Evolutionary conservation across 1,139 yeast genomes (phyloP), one percentile per base, ranked within the genome.

Genomic region (Yamadazyma atmosphaerica): DNA sequence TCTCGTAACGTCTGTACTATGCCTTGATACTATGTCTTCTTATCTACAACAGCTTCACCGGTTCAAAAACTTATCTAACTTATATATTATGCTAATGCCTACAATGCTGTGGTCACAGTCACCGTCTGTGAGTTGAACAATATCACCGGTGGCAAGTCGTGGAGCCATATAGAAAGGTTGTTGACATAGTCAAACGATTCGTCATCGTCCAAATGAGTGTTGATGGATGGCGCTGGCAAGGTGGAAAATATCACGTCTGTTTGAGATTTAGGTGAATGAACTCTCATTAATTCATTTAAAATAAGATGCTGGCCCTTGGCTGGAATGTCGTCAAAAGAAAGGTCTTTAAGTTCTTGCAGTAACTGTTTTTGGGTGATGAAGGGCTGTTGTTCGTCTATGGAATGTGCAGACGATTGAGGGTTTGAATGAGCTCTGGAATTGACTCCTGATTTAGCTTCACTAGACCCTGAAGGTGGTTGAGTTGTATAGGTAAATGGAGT

Each of bases 21-120:
- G n/a, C n/a, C n/a, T n/a, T n/a, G n/a, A n/a, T n/a, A n/a, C n/a
- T n/a, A n/a, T n/a, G n/a, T n/a, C n/a, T n/a, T n/a, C n/a, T n/a
- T n/a, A n/a, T n/a, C n/a, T n/a, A n/a, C n/a, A n/a, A n/a, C n/a
- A n/a, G n/a, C n/a, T n/a, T n/a, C n/a, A n/a, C n/a, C n/a, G n/a
- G n/a, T n/a, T n/a, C n/a, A n/a, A n/a, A n/a, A n/a, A n/a, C n/a
- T n/a, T n/a, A n/a, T n/a, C n/a, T n/a, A n/a, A n/a, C n/a, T n/a
- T n/a, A n/a, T n/a, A n/a, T n/a, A n/a, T n/a, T n/a, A n/a, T n/a
- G 9, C 15, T 16, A 30, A 30, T 30, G 12, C 18, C 40, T 66
- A 86, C 46, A 86, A 67, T 16, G 95, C 89, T 10, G 97, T 90
- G 0, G 98, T 92, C 1, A 92, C 98, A 0, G 98, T 92, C 68